Conservation (phyloP, 139 green algal species). For the Chlamydomonas schloesseri region DNA sequence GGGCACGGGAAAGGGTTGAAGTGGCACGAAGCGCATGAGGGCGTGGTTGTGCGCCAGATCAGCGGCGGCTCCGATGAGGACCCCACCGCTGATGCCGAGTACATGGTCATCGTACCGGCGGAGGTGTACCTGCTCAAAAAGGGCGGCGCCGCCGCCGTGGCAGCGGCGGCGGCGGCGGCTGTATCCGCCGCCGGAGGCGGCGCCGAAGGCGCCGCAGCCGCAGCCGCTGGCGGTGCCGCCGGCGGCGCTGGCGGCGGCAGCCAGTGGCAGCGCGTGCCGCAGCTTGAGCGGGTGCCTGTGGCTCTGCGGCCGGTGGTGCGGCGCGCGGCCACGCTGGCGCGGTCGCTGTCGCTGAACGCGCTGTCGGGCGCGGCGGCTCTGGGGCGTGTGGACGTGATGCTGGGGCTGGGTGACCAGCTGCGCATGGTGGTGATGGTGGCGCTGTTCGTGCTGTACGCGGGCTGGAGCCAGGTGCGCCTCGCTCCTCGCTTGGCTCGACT, state of each 20-base stretch:
- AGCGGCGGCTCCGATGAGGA: neutral
- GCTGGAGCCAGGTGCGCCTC: neutral
- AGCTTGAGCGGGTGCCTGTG: neutral
- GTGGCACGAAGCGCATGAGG: too few relatives aligned
- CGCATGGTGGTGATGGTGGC: neutral
- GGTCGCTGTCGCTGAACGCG: neutral
- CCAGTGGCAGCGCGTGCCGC: neutral
- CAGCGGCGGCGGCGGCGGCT: too few relatives aligned
- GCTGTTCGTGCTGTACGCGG: slow-evolving; percentile 7
- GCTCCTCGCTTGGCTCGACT: too few relatives aligned
- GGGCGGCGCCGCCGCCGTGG: too few relatives aligned
- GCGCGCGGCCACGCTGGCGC: neutral
- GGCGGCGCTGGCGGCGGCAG: neutral
- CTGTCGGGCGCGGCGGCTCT: neutral
- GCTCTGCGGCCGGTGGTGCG: neutral
- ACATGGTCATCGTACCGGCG: neutral
- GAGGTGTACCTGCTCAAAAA: neutral
- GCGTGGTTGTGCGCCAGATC: too few relatives aligned
- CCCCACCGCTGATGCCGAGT: neutral
- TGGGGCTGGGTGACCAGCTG: slow-evolving; percentile 2
- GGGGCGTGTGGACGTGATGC: neutral
- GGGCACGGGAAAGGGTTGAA: too few relatives aligned
- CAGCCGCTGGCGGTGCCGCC: neutral
- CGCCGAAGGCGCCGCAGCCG: neutral
- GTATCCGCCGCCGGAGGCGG: neutral